These are phyloP conservation scores for Cordyceps militaris DNA, from an alignment of 2,329 filamentous ascomycete species.

Conservation along the genomic window DNA sequence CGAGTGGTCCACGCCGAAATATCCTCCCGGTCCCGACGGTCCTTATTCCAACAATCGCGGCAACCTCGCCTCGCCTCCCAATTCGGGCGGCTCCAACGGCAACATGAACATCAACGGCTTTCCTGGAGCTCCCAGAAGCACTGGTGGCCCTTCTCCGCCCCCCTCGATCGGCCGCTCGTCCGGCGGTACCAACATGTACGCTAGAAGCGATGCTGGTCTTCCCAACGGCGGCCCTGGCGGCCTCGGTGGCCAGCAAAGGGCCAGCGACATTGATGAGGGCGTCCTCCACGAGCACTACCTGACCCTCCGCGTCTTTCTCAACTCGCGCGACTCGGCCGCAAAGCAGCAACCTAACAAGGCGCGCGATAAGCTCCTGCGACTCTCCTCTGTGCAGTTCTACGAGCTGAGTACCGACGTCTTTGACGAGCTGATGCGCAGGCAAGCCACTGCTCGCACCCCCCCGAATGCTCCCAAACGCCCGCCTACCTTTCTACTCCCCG, in stretches of 20 bases:
- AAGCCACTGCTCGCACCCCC: conserved; percentile 55
- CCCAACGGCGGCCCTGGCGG: conserved; percentile 28
- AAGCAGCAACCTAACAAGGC: conserved; percentile 78
- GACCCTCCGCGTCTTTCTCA: conserved; percentile 69
- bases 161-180: conserved; percentile 83
- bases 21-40: conserved; percentile 50
- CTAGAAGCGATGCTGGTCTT: conserved; percentile 58
- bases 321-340: conserved; percentile 67
- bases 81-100: conserved; percentile 55
- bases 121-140: conserved; percentile 47
- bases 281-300: conserved; percentile 74
- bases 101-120: conserved; percentile 55
- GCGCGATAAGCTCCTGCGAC: conserved; percentile 83
- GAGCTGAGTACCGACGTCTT: conserved; percentile 97
- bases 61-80: conserved; percentile 61
- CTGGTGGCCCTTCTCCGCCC: conserved; percentile 70
- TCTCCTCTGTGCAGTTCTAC: conserved; percentile 90
- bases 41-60: conserved; percentile 48
- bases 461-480: conserved; percentile 46
- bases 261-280: conserved; percentile 53
- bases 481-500: conserved; percentile 75
- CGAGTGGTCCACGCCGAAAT: conserved; percentile 72
- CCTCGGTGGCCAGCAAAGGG: conserved; percentile 18
- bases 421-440: conserved; percentile 84
- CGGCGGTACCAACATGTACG: conserved; percentile 65